Evolutionary conservation across 1,139 yeast genomes (phyloP).

Genomic region (Nadsonia commutata): DNA sequence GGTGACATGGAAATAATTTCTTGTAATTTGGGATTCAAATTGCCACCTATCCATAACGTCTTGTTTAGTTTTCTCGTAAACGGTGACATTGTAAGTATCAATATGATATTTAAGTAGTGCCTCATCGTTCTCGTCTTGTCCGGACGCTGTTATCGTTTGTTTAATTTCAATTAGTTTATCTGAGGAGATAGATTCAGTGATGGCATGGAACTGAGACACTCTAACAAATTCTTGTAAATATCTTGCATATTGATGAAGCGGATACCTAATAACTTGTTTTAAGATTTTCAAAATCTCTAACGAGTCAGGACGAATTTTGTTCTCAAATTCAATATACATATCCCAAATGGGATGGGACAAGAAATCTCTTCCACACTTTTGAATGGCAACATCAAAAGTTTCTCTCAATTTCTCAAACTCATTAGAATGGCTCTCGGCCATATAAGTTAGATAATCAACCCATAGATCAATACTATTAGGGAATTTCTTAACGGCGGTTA

Average conservation of each 20-base stretch:
- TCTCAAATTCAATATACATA: slow-evolving; percentile 45
- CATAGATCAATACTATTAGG: slow-evolving; percentile 59
- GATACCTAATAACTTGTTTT: slow-evolving; percentile 41
- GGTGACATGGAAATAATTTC: slow-evolving; percentile 37
- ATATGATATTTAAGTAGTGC: neutral
- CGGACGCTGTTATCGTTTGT: neutral
- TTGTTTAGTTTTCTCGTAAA: slow-evolving; percentile 47
- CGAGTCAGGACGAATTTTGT: slow-evolving; percentile 22
- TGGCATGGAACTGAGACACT: slow-evolving; percentile 9
- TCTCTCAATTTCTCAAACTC: slow-evolving; percentile 9
- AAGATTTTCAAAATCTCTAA: slow-evolving; percentile 11
- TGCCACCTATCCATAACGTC: slow-evolving; percentile 46
- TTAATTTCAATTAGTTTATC: neutral
- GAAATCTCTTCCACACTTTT: slow-evolving; percentile 55
- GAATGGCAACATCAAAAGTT: slow-evolving; percentile 48
- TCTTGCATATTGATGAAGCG: slow-evolving; percentile 60
- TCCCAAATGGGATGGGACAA: slow-evolving; percentile 66
- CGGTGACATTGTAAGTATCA: slow-evolving; percentile 24
- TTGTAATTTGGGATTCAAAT: slow-evolving; percentile 42
- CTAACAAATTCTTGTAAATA: slow-evolving; percentile 26
- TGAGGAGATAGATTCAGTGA: neutral
- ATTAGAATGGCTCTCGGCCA: slow-evolving; percentile 19
- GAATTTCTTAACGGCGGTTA: slow-evolving; percentile 35
- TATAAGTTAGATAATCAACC: slow-evolving; percentile 48
- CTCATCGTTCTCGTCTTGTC: slow-evolving; percentile 2